Base-by-base conservation (phyloP, 73 alveolate genomes). In the Paramecium tetraurelia region DNA sequence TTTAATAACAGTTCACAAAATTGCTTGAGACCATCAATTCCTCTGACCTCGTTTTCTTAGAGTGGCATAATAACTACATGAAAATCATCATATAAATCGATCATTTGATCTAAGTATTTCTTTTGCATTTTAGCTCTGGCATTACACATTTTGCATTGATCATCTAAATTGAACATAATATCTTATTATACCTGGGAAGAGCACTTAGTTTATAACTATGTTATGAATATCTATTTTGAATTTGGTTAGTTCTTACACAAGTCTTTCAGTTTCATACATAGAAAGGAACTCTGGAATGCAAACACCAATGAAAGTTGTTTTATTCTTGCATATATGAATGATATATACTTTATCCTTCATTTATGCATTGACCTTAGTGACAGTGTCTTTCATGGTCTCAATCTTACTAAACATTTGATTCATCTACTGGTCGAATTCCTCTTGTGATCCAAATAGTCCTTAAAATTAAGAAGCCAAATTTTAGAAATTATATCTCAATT, bases 241-340 rank as follows among this genome's bases (percentile, higher is more conserved):
- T 96, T 98, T 98, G 48, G 98, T 97, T 57, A 98, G 92, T 86
- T 98, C 99, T 50, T 97, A 96, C 21, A 98, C 99, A 46, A 98
- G 93, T 83, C 99, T 95, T 88, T 98, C 99, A 18, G 99, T 98
- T 94, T 98, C 99, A 93, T 98, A 98, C 95, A 98, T 93, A 31
- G 98, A 92, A 77, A 98, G 93, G 93, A 98, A 98, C 92, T 98
- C 99, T 35, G 99, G 99, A 53, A 98, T 98, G 88, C 99, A 98
- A 41, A 98, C 99, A 12, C 99, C 99, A 41, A 98, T 94, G 88
- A 98, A 98, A 21, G 99, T 98, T 7, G 99, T 98, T 93, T 92
- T 72, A 12, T 36, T 68, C 94, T 75, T 48, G 0, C 3, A 1
- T n/a, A 70, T 53, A 75, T 68, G 14, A 38, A 48, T 27, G 33